Conservation (phyloP, 1,284 basidiomycete species). For the Caloboletus firmus region DNA sequence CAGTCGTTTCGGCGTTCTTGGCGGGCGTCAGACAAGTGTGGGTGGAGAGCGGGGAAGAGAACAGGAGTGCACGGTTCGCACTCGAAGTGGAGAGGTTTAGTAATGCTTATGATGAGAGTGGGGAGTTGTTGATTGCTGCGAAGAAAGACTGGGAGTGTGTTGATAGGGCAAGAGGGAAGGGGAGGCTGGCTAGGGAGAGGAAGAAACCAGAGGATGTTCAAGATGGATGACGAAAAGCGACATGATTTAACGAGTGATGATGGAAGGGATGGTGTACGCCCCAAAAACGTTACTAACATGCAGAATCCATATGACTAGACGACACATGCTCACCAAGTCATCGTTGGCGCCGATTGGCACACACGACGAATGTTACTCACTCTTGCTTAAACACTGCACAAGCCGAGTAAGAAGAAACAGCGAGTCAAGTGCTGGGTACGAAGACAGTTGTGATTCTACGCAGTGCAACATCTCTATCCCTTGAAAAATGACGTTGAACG, state of each 20-base stretch:
- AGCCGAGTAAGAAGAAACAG: not conserved
- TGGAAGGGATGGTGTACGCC: not conserved
- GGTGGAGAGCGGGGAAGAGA: slow-evolving; percentile 2
- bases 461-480: slow-evolving; percentile 17
- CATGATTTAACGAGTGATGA: not conserved
- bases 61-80: slow-evolving; percentile 36
- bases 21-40: slow-evolving; percentile 52
- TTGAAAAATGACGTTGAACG: not conserved
- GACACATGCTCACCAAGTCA: not conserved
- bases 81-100: slow-evolving; percentile 54
- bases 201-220: slow-evolving; percentile 4
- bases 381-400: not conserved
- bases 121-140: slow-evolving; percentile 52
- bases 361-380: not conserved
- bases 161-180: slow-evolving; percentile 41
- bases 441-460: slow-evolving; percentile 22
- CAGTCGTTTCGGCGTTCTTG: slow-evolving; percentile 65
- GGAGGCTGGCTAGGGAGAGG: slow-evolving; percentile 26
- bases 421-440: slow-evolving; percentile 1
- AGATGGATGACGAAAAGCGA: not conserved
- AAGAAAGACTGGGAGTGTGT: slow-evolving; percentile 58
- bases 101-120: slow-evolving; percentile 49
- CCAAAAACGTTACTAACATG: not conserved
- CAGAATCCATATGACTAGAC: not conserved
- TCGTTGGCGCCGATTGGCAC: not conserved